Percentiles rank a stretch among this genome's conserved stretches.
Evolutionary conservation across 305 asterid species (phyloP).

Genomic region (Fraxinus albicans): DNA sequence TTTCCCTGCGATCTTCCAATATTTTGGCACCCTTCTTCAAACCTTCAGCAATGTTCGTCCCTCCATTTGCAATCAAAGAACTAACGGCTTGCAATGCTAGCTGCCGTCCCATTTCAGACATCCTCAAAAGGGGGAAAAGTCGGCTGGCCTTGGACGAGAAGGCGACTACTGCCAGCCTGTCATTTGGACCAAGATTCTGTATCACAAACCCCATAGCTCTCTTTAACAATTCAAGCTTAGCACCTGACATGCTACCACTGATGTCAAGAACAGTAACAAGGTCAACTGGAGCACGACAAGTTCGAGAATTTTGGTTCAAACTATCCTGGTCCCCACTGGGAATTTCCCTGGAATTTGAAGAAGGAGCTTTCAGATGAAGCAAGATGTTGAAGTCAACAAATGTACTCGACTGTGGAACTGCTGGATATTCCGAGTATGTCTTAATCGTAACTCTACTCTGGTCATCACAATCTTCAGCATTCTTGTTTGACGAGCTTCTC

Average conservation of each 20-base stretch:
- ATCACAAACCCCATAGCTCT: slow-evolving; percentile 95
- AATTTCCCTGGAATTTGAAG: slow-evolving; percentile 45
- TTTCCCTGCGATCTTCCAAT: slow-evolving; percentile 76
- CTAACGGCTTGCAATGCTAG: slow-evolving; percentile 78
- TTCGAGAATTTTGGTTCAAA: slow-evolving; percentile 34
- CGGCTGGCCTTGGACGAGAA: slow-evolving; percentile 92
- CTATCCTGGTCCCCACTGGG: slow-evolving; percentile 22
- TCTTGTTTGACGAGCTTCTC: slow-evolving; percentile 28
- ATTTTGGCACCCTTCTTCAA: slow-evolving; percentile 76
- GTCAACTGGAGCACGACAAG: slow-evolving; percentile 89
- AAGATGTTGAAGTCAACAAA: slow-evolving; percentile 53
- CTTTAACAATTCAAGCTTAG: slow-evolving; percentile 82
- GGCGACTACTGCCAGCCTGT: slow-evolving; percentile 76
- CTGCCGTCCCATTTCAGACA: slow-evolving; percentile 78
- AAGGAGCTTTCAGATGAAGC: slow-evolving; percentile 78
- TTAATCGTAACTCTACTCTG: slow-evolving; percentile 42
- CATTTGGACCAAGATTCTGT: slow-evolving; percentile 86
- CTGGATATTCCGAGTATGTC: slow-evolving; percentile 66
- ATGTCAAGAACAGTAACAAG: slow-evolving; percentile 88
- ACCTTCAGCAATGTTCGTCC: slow-evolving; percentile 90
- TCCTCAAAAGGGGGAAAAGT: slow-evolving; percentile 74
- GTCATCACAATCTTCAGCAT: slow-evolving; percentile 22
- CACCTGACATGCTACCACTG: slow-evolving; percentile 97
- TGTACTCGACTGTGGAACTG: slow-evolving; percentile 38
- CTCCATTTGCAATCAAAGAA: slow-evolving; percentile 76